Evolutionary conservation across 257 asterid genomes (phyloP).

Genomic region (Solanum corneliomulleri): DNA sequence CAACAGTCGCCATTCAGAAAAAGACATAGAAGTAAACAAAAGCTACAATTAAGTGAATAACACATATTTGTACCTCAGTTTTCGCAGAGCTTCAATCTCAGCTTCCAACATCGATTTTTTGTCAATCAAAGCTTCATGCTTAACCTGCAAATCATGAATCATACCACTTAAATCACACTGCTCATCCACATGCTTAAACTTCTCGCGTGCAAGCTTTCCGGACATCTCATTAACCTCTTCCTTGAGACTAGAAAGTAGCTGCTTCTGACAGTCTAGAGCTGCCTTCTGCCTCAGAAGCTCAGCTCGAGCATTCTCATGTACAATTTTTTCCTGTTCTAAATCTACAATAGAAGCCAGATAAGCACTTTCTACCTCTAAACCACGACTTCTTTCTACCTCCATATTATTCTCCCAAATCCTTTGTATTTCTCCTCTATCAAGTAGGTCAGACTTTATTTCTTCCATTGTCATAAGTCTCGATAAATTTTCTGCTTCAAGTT

Average conservation of each 20-base stretch:
- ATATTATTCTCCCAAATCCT: conserved; percentile 50
- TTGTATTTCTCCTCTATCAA: conserved; percentile 63
- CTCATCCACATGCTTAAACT: conserved; percentile 28
- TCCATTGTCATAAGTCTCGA: conserved; percentile 33
- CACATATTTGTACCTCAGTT: conserved; percentile 47
- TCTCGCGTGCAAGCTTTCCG: conserved; percentile 34
- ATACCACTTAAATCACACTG: conserved; percentile 12
- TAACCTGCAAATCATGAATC: conserved; percentile 29
- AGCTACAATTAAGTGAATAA: neutral
- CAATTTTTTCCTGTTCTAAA: conserved; percentile 48
- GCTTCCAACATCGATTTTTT: conserved; percentile 71
- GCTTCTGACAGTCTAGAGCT: conserved; percentile 79
- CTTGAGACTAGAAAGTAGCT: conserved; percentile 55
- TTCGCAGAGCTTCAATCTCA: conserved; percentile 70
- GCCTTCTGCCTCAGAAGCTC: conserved; percentile 60
- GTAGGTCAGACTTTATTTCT: conserved; percentile 53
- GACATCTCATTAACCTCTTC: conserved; percentile 63
- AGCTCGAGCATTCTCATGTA: conserved; percentile 28
- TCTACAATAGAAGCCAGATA: conserved; percentile 26
- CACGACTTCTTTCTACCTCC: conserved; percentile 52
- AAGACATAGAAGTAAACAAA: neutral
- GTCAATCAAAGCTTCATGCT: conserved; percentile 46
- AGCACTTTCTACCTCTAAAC: conserved; percentile 36
- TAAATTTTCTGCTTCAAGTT: conserved; percentile 46
- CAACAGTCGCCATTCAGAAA: neutral